A percentile compares a stretch with the other conserved stretches of the same genome.
phyloP scores from a whole-genome alignment of 495 filamentous ascomycete genomes.

The Lepidopterella palustris region DNA sequence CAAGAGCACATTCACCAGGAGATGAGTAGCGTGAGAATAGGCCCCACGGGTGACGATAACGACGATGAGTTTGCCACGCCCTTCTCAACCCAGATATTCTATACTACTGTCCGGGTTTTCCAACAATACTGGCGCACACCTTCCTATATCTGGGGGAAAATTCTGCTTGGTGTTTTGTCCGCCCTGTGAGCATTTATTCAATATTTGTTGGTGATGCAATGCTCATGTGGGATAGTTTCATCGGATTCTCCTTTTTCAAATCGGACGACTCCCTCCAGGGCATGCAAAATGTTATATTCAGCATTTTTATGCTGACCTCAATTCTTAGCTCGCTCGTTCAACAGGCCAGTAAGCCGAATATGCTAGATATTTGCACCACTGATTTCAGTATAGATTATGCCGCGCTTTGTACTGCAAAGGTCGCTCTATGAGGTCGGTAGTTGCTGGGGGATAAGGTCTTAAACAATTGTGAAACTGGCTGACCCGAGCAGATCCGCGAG shows the following conservation, averaged over 20 bases:
- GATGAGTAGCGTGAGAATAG: no score
- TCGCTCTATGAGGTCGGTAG: slow-evolving; percentile 78
- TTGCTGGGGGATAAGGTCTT: no score
- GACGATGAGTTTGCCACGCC: slow-evolving; percentile 31
- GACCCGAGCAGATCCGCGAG: no score
- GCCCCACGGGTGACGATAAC: background rate
- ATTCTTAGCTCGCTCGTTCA: slow-evolving; percentile 73
- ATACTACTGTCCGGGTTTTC: slow-evolving; percentile 59
- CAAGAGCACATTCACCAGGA: slow-evolving; percentile 39
- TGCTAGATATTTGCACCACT: background rate
- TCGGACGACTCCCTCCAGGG: slow-evolving; percentile 27
- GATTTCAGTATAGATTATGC: no score
- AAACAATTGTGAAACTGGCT: no score
- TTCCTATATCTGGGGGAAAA: slow-evolving; percentile 70
- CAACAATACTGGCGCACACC: slow-evolving; percentile 86
- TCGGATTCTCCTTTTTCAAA: slow-evolving; percentile 73
- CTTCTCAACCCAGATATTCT: slow-evolving; percentile 43
- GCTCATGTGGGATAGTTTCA: slow-evolving; percentile 45
- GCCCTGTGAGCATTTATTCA: background rate
- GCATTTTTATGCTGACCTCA: slow-evolving; percentile 76
- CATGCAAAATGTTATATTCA: slow-evolving; percentile 60
- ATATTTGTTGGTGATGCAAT: background rate
- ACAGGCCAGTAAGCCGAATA: slow-evolving; percentile 5
- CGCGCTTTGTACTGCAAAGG: slow-evolving; percentile 73
- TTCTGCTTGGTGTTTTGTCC: slow-evolving; percentile 46